Conservation (phyloP, 129 eudicot species). For the Smallanthus sonchifolius region DNA sequence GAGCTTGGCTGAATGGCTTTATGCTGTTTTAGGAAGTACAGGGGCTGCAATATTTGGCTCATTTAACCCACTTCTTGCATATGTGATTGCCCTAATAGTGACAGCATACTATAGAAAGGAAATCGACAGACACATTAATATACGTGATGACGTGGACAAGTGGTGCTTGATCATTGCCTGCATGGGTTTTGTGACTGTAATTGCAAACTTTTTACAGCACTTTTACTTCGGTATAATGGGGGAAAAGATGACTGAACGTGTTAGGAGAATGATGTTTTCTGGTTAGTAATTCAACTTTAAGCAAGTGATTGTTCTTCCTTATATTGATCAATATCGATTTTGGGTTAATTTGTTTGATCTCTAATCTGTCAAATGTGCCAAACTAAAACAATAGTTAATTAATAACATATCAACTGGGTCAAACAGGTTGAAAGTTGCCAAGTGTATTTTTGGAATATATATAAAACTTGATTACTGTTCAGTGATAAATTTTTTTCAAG, state of each 20-base stretch:
- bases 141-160: slow-evolving; percentile 67
- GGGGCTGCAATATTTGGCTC: slow-evolving; percentile 97
- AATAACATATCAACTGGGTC: too few relatives aligned
- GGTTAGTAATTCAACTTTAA: slow-evolving; percentile 36
- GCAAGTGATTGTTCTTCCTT: slow-evolving; percentile 6
- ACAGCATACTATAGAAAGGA: slow-evolving; percentile 67
- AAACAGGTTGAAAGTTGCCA: too few relatives aligned
- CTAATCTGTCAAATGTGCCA: not conserved
- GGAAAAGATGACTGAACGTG: slow-evolving; percentile 96
- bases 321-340: not conserved
- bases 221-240: slow-evolving; percentile 99
- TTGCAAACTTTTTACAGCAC: slow-evolving; percentile 92
- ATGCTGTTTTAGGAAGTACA: slow-evolving; percentile 86
- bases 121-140: slow-evolving; percentile 27
- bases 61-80: slow-evolving; percentile 91
- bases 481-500: too few relatives aligned
- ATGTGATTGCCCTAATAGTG: slow-evolving; percentile 71
- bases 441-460: too few relatives aligned
- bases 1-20: slow-evolving; percentile 96
- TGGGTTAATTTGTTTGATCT: not conserved
- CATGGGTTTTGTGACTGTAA: slow-evolving; percentile 90
- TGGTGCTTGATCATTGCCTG: slow-evolving; percentile 89
- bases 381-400: not conserved
- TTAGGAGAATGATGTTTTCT: slow-evolving; percentile 97
- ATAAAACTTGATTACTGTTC: too few relatives aligned